Base-by-base conservation (phyloP, 768 basidiomycete genomes). In the Gloeostereum incarnatum region DNA sequence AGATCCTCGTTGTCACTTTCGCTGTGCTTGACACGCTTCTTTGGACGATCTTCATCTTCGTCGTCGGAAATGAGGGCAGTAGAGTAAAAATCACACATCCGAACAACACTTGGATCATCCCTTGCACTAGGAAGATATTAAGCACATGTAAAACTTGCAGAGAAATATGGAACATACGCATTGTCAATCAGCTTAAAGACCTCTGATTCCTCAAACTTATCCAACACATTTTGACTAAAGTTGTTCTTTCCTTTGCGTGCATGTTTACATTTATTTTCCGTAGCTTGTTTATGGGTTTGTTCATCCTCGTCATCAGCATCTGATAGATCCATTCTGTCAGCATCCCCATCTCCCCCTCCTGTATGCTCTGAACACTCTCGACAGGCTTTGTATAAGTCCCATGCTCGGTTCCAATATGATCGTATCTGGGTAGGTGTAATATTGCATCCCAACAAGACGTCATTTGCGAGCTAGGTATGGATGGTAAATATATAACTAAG, bases 261-360 rank as follows among this genome's bases (percentile, higher is more conserved):
- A 8, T 16, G 9, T 17, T 33, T 33, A 9, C 10, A 8, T 17
- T 18, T 33, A 8, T 9, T 17, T n/a, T 36, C 20, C 19, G 5
- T 36, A 8, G 22, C 10, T 23, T 36, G 16, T 23, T 36, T 21
- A 9, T 34, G 16, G 19, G 16, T 9, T n/a, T 4, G n/a, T n/a
- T n/a, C 33, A 29, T 29, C 14, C 33, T 34, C 33, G 17, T 33
- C 32, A 17, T 34, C 7, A 34, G 33, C n/a, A 34, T 34, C 33
- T 11, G 19, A 14, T 8, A 14, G 26, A 18, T 33, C 17, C 10
- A 9, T 8, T 6, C 6, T 7, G n/a, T 35, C 43, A 14, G 30
- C 36, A 24, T 45, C 45, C 3, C 45, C 45, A 45, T 45, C 45
- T 10, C 45, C 45, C 9, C 45, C 45, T 6, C 44, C 45, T 6